These are phyloP conservation scores for Entophlyctis helioformis DNA, from an alignment of 192 early-diverging fungal species.

Conservation along the genomic window DNA sequence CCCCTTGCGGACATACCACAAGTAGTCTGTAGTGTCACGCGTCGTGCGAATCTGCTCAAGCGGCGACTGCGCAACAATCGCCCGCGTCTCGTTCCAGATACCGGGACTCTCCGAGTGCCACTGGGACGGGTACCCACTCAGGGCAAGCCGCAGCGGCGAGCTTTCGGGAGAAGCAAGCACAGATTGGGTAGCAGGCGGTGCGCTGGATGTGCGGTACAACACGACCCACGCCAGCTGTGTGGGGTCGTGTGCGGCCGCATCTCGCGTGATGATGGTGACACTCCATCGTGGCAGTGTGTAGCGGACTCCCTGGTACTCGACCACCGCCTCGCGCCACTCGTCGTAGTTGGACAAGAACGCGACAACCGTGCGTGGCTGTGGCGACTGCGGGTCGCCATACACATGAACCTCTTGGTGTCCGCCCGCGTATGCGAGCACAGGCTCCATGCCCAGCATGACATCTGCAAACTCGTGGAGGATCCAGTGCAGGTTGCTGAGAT, in stretches of 20 bases:
- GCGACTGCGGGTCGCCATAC: slow-evolving; percentile 3
- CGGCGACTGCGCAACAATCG: slow-evolving; percentile 3
- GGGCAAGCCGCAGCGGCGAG: too few species aligned
- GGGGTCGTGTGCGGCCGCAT: background rate
- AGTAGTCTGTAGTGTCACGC: slow-evolving; percentile 20
- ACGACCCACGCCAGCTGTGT: too few species aligned
- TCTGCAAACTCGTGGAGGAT: slow-evolving; percentile 3
- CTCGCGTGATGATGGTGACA: slow-evolving; percentile 3
- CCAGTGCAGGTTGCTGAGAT: slow-evolving; percentile 12
- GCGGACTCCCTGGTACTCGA: slow-evolving; percentile 1
- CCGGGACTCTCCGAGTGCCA: slow-evolving; percentile 4
- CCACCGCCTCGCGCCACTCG: background rate
- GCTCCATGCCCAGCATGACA: background rate
- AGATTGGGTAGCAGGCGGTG: too few species aligned
- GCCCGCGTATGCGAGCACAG: background rate
- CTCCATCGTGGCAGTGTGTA: slow-evolving; percentile 8
- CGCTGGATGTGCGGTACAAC: too few species aligned
- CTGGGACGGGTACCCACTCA: background rate
- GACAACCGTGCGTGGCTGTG: slow-evolving; percentile 1
- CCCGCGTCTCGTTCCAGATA: slow-evolving; percentile 6
- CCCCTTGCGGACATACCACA: slow-evolving; percentile 17
- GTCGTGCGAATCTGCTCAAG: slow-evolving; percentile 18
- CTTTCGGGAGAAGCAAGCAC: too few species aligned
- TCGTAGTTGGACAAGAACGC: slow-evolving; percentile 17
- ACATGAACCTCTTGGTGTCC: slow-evolving; percentile 5